Conservation (phyloP, 2,329 filamentous ascomycete genomes). For the Beauveria sp. region DNA sequence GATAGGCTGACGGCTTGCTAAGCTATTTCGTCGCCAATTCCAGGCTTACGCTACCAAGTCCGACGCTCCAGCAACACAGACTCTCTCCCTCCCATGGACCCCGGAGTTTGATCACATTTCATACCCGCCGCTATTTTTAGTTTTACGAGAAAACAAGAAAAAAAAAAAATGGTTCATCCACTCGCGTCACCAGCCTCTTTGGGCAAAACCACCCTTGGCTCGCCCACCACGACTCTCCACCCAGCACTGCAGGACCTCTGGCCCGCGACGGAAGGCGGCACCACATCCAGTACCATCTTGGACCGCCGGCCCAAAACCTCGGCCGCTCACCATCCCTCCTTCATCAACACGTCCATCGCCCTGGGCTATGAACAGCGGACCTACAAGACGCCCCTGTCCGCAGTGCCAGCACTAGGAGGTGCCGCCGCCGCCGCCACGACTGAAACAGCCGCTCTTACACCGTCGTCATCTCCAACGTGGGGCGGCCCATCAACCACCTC, state of each 20-base stretch:
- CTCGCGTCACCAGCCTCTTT: not conserved
- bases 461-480: slow-evolving; percentile 5
- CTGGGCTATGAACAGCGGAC: slow-evolving; percentile 14
- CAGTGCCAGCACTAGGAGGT: slow-evolving; percentile 19
- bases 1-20: not conserved
- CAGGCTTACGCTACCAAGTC: slow-evolving; percentile 3
- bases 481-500: slow-evolving; percentile 2
- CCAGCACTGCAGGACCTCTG: slow-evolving; percentile 1
- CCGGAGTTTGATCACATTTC: not conserved
- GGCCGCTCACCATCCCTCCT: slow-evolving; percentile 10
- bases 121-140: not conserved
- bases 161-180: not conserved
- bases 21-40: not conserved
- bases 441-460: slow-evolving; percentile 3
- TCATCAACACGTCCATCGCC: slow-evolving; percentile 17
- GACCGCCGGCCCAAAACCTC: slow-evolving; percentile 16
- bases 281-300: slow-evolving; percentile 5
- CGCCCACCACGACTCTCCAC: slow-evolving; percentile 1
- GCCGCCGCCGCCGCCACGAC: not conserved
- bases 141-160: not conserved
- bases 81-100: too few species aligned
- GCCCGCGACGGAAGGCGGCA: not conserved
- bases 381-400: slow-evolving; percentile 16
- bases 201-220: not conserved
- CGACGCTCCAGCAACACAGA: not conserved